Percentiles rank a stretch among this genome's conserved stretches.
Evolutionary conservation across 179 eudicot species (phyloP).

Genomic region (Spergularia azorica): DNA sequence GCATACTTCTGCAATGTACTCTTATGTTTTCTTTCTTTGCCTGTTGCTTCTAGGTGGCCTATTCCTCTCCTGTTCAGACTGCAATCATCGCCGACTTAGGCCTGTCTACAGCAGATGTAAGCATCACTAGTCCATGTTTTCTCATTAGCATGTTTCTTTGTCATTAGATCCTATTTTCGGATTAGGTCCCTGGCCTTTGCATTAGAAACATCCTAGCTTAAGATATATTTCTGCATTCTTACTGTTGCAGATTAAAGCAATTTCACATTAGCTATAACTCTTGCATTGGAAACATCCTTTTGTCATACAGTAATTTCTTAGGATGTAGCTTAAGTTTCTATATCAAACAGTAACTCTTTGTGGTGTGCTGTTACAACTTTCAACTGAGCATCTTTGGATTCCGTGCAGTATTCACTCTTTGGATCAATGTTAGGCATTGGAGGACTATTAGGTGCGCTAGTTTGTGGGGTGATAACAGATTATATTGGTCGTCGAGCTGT

Average conservation of each 20-base stretch:
- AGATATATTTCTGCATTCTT: background rate
- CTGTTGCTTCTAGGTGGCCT: slow-evolving; percentile 36
- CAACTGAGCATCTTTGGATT: background rate
- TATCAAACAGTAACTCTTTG: background rate
- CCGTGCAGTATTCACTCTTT: slow-evolving; percentile 44
- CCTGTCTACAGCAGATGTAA: slow-evolving; percentile 39
- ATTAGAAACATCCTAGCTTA: background rate
- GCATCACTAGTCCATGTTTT: slow-evolving; percentile 4
- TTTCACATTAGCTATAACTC: too few relatives aligned
- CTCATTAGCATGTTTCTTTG: too few relatives aligned
- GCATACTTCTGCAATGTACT: background rate
- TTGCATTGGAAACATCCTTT: too few relatives aligned
- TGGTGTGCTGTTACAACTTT: background rate
- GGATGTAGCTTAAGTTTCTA: too few relatives aligned
- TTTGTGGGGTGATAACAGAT: slow-evolving; percentile 45
- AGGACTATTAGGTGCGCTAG: slow-evolving; percentile 43
- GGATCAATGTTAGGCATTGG: slow-evolving; percentile 49
- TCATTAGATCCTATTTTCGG: too few relatives aligned
- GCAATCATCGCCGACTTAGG: slow-evolving; percentile 38
- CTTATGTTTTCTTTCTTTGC: background rate
- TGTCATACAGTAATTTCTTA: too few relatives aligned
- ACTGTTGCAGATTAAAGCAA: background rate
- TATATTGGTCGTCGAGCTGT: slow-evolving; percentile 45
- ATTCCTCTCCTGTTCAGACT: slow-evolving; percentile 43
- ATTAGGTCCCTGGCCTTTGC: background rate